Base-by-base conservation (phyloP, 2,329 filamentous ascomycete genomes). In the Leptographium lundbergii region DNA sequence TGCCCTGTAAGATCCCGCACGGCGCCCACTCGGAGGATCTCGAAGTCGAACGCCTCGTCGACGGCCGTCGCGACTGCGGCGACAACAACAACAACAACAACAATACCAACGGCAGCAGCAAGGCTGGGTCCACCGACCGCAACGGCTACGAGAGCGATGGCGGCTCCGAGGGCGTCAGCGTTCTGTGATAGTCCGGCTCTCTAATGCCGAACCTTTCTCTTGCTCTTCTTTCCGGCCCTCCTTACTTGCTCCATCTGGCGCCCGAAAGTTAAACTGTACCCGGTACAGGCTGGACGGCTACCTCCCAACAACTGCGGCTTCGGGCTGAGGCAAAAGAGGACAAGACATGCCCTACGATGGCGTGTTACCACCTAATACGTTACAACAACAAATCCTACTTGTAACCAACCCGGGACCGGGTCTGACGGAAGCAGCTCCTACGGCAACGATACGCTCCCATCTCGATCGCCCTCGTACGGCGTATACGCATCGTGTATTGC, bases 1-100 rank as follows among this genome's bases (percentile, higher is more conserved):
- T 51, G 5, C 66, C 65, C 52, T 70, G 69, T 66, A 66, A 64
- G 29, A 17, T 71, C 3, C 61, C 65, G 13, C 58, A 55, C 25
- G 10, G 22, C 4, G 50, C 62, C 9, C 69, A 71, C 55, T 36
- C 48, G 19, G 64, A 65, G 17, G 63, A 67, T 19, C 36, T 68
- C 5, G 29, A 19, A 9, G 58, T 60, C 25, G 47, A 42, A 7
- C 22, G 24, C 24, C 57, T 56, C 36, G 53, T 60, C 25, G 24
- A 47, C 39, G 54, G 39, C 17, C 39, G 25, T 3, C 39, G n/a
- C 36, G 36, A 55, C 29, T 2, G 11, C 29, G 29, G 19, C 29
- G 34, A 14, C 17, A 24, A 34, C 51, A 36, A 54, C 13, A 34
- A 22, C 11, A 9, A 13, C 53, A 42, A 25, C 11, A 22, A 25